Conservation (phyloP, 768 basidiomycete species). For the Boletales sp. region DNA sequence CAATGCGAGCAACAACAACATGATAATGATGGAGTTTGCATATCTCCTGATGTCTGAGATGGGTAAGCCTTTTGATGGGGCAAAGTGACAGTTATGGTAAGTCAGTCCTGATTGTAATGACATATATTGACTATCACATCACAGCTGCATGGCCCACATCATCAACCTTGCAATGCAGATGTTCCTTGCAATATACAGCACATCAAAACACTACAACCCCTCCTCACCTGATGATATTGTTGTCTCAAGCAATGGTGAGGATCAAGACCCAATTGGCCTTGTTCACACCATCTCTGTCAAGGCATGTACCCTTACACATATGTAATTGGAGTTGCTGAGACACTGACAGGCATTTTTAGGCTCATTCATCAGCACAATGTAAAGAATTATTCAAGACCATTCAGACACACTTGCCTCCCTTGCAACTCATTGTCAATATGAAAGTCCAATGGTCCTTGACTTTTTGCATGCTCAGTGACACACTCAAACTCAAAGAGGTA, state of each 20-base stretch:
- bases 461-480: conserved; percentile 1
- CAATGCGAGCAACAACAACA: conserved; percentile 7
- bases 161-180: conserved; percentile 1
- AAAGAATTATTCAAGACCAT: conserved; percentile 7
- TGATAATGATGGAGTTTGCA: neutral
- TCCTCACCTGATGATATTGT: neutral
- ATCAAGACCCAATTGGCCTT: neutral
- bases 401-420: neutral
- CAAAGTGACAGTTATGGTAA: neutral
- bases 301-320: neutral
- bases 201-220: neutral
- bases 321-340: neutral
- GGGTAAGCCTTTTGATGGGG: neutral
- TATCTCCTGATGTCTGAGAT: conserved; percentile 11
- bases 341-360: neutral
- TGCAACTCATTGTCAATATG: conserved; percentile 5
- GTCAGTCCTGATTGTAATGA: neutral
- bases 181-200: neutral
- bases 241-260: neutral
- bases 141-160: conserved; percentile 3
- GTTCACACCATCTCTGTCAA: conserved; percentile 3
- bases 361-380: neutral
- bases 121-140: neutral
- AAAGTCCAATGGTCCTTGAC: conserved; percentile 7
- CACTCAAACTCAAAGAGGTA: conserved; percentile 3